Evolutionary conservation across 495 filamentous ascomycete species (phyloP).

Genomic region (Trypethelium eluteriae): DNA sequence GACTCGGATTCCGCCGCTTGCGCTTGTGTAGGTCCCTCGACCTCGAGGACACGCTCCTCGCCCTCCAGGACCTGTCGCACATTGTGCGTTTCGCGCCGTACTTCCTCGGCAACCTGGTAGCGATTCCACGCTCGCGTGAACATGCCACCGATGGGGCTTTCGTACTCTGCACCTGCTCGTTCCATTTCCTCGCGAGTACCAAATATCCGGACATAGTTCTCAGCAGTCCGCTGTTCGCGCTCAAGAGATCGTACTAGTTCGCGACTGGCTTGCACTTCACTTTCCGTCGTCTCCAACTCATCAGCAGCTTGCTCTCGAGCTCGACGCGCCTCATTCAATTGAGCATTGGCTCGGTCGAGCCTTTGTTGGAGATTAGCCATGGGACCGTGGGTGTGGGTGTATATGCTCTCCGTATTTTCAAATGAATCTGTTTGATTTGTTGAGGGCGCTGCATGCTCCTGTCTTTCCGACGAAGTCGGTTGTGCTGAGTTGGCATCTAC

Average conservation of each 20-base stretch:
- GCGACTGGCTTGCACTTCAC: slow-evolving; percentile 19
- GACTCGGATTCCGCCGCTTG: slow-evolving; percentile 8
- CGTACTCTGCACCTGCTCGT: slow-evolving; percentile 34
- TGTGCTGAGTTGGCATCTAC: not conserved
- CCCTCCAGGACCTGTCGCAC: slow-evolving; percentile 25
- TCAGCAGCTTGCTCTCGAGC: slow-evolving; percentile 20
- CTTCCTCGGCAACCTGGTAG: slow-evolving; percentile 33
- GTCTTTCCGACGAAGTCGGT: not conserved
- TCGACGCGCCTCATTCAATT: slow-evolving; percentile 21
- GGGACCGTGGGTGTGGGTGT: not conserved
- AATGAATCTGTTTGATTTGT: slow-evolving; percentile 3
- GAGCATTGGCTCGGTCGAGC: slow-evolving; percentile 21
- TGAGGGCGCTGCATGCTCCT: not conserved
- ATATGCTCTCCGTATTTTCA: slow-evolving; percentile 14
- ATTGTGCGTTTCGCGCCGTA: slow-evolving; percentile 23
- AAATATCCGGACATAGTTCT: slow-evolving; percentile 34
- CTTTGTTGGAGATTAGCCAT: slow-evolving; percentile 19
- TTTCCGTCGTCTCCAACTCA: slow-evolving; percentile 24
- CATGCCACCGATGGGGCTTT: slow-evolving; percentile 37
- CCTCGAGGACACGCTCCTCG: slow-evolving; percentile 19
- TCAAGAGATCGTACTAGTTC: slow-evolving; percentile 25
- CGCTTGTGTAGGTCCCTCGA: slow-evolving; percentile 7
- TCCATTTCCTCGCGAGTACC: slow-evolving; percentile 38
- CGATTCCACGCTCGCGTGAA: slow-evolving; percentile 33
- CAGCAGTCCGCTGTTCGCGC: slow-evolving; percentile 27